phyloP scores from a whole-genome alignment of 306 rosid genomes.

The Rosa lucieae region DNA sequence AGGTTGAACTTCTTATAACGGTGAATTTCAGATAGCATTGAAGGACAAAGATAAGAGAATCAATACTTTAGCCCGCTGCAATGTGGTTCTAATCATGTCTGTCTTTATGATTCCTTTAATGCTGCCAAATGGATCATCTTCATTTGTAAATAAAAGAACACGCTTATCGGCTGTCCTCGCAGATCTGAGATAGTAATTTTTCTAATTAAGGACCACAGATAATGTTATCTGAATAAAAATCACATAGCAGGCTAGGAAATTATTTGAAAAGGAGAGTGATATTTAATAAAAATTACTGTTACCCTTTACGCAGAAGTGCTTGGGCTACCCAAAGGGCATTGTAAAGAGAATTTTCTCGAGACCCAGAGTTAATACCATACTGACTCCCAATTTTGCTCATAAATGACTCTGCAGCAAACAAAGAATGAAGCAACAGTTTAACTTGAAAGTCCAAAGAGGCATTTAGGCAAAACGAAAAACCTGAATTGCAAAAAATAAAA shows the following conservation, averaged over 20 bases:
- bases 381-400: constrained; percentile 75
- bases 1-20: constrained; percentile 15
- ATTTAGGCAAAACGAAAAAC: background rate
- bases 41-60: constrained; percentile 19
- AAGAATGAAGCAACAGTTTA: constrained; percentile 12
- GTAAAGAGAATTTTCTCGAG: constrained; percentile 80
- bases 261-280: constrained; percentile 11
- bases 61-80: constrained; percentile 83
- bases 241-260: background rate
- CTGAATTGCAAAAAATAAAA: background rate
- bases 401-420: constrained; percentile 58
- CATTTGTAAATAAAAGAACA: constrained; percentile 81
- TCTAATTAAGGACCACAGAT: constrained; percentile 11
- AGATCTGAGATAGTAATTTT: constrained; percentile 53
- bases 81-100: constrained; percentile 82
- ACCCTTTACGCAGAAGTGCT: constrained; percentile 93
- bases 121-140: constrained; percentile 90
- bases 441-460: constrained; percentile 1
- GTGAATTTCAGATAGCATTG: constrained; percentile 20
- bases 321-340: constrained; percentile 96
- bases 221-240: background rate
- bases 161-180: constrained; percentile 75
- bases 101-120: constrained; percentile 62
- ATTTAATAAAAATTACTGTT: constrained; percentile 7
- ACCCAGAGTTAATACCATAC: constrained; percentile 65